A percentile compares a stretch with the other conserved stretches of the same genome.
Conservation (phyloP, 139 green algal species). For the Pseudopediastrum boryanum region DNA sequence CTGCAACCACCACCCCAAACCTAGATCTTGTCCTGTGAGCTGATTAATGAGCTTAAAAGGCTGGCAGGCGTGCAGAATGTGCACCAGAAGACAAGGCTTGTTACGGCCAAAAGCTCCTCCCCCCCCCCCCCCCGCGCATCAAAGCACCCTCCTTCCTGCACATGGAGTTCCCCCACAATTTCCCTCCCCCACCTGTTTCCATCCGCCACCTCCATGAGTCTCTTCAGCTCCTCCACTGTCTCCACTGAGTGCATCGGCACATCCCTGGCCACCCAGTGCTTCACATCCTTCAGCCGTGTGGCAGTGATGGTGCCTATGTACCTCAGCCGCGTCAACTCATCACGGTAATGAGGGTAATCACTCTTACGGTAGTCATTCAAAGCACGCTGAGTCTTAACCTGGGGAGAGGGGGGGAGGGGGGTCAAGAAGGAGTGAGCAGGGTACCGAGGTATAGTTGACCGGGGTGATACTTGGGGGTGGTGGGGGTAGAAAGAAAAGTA, state of each 20-base stretch:
- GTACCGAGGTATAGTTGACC: no score
- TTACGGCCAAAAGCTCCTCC: no score
- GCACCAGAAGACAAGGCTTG: no score
- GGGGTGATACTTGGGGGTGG: no score
- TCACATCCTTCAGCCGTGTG: constrained; percentile 43
- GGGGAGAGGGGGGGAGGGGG: not conserved
- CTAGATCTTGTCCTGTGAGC: no score
- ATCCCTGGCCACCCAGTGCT: constrained; percentile 38
- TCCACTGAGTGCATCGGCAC: constrained; percentile 44
- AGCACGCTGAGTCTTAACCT: constrained; percentile 69
- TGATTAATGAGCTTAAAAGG: no score
- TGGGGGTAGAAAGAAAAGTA: no score
- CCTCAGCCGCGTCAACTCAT: constrained; percentile 62
- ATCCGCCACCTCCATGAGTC: constrained; percentile 59
- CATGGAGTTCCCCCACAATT: no score
- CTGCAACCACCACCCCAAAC: no score
- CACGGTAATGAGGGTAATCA: constrained; percentile 60
- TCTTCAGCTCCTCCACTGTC: constrained; percentile 54
- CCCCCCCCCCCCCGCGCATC: no score
- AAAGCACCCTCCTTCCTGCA: no score
- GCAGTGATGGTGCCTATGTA: constrained; percentile 62
- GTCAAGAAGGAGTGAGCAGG: not conserved
- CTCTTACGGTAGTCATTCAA: constrained; percentile 69
- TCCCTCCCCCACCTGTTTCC: constrained; percentile 43
- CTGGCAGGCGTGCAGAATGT: no score